Percentiles rank a stretch among this genome's conserved stretches.
Conservation (phyloP, 2,329 filamentous ascomycete genomes). For the Cucurbitaria berberidis region DNA sequence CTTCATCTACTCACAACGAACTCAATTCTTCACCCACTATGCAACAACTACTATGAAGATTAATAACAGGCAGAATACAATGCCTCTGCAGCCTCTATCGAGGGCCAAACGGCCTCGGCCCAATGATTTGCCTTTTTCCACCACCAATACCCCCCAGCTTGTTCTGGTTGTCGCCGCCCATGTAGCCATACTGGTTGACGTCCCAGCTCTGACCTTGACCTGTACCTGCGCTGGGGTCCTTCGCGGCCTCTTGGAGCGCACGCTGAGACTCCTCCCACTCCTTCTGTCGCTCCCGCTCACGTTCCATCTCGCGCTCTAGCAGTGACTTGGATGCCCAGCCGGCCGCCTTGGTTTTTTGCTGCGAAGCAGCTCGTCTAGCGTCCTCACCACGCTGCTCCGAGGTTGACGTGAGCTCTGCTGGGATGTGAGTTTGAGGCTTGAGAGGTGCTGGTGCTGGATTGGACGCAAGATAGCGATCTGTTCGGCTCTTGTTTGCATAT, state of each 20-base stretch:
- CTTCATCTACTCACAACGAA: not conserved
- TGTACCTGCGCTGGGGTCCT: conserved; percentile 64
- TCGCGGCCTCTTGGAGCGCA: conserved; percentile 63
- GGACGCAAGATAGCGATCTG: conserved; percentile 63
- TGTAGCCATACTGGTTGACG: conserved; percentile 77
- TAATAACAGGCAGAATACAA: not conserved
- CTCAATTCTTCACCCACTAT: not conserved
- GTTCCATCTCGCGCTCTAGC: conserved; percentile 80
- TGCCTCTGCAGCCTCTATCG: conserved; percentile 5
- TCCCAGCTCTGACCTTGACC: conserved; percentile 77
- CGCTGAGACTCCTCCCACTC: conserved; percentile 82
- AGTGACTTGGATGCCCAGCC: conserved; percentile 72
- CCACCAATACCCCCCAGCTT: conserved; percentile 63
- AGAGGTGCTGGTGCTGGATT: conserved; percentile 59
- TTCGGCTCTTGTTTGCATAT: conserved; percentile 52
- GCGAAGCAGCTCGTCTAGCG: conserved; percentile 63
- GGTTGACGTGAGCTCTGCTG: conserved; percentile 62
- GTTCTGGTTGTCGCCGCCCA: conserved; percentile 77
- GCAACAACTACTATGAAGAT: not conserved
- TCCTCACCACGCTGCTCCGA: conserved; percentile 69
- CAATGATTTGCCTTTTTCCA: conserved; percentile 78
- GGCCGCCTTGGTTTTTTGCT: conserved; percentile 66
- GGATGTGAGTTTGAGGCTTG: conserved; percentile 49
- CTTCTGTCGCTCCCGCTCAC: conserved; percentile 75
- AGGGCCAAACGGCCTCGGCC: conserved; percentile 67